Base-by-base conservation (phyloP, 2,329 filamentous ascomycete genomes). In the Ceratocystis lukuohia region DNA sequence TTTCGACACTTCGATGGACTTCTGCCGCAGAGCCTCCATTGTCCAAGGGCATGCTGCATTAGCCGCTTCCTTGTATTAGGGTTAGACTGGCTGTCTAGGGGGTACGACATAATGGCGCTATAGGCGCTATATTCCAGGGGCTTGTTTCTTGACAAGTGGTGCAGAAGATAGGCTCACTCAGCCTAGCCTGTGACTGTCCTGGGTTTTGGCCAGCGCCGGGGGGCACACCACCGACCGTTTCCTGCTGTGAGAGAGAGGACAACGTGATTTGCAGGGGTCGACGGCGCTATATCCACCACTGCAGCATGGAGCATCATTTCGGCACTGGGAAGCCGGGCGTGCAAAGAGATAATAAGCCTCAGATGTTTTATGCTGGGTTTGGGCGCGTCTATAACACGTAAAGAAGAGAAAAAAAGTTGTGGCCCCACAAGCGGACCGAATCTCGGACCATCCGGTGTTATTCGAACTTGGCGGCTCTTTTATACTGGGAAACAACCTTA, bases 341-440 rank as follows among this genome's bases (percentile, higher is more conserved):
- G 20, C 20, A 53, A 22, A 53, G 15, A 25, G 48, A 17, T 2
- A 17, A 33, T 37, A 30, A 57, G 28, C 53, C 53, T 57, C 10
- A 33, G 33, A 12, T 37, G 8, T 37, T 37, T 37, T 10, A 10
- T 12, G 7, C 33, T 37, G 6, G 53, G 12, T 5, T 33, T 57
- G 33, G 53, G 28, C 28, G 22, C 22, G 46, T 20, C 46, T 10
- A 53, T 25, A 25, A 10, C 20, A 37, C 33, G 33, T 37, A 37
- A 37, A 37, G 8, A 25, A 53, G 8, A 64, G 12, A 28, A 2
- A 30, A 64, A 64, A 50, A 50, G 62, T n/a, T 15, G 44, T 53
- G 61, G 61, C 25, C 45, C 65, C 65, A 64, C 65, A 67, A 67
- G 66, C 62, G 63, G 66, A 63, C 63, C 66, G 66, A 67, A 67